Conservation (phyloP, 306 rosid species). For the Adenanthera pavonina region DNA sequence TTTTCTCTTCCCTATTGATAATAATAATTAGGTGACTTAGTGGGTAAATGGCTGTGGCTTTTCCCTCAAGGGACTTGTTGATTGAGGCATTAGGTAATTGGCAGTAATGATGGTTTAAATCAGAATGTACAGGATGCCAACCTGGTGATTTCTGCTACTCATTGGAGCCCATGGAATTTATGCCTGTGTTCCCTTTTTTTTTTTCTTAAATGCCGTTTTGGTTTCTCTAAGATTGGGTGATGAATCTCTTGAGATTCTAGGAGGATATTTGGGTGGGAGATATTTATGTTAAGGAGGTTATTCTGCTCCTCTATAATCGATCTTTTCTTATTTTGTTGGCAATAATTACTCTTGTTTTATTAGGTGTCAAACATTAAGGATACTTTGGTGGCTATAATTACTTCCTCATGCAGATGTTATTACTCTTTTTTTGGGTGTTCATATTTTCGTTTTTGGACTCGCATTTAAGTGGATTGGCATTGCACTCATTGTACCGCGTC, state of each 20-base stretch:
- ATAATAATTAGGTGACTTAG: neutral
- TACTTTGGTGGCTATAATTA: neutral
- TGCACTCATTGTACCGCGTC: neutral
- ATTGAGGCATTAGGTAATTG: neutral
- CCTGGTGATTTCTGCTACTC: neutral
- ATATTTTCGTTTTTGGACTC: neutral
- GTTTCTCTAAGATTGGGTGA: neutral
- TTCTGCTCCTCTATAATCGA: neutral
- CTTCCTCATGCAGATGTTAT: neutral
- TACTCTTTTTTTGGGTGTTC: neutral
- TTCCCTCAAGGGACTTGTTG: neutral
- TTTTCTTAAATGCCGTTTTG: neutral
- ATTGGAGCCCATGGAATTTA: neutral
- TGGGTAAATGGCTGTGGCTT: neutral
- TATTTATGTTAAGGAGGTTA: neutral
- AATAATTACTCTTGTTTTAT: no score
- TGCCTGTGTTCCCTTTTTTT: no score
- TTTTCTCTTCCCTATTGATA: neutral
- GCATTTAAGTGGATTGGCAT: neutral
- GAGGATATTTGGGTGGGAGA: neutral
- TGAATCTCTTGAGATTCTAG: neutral
- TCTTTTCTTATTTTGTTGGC: neutral
- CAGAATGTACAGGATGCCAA: neutral
- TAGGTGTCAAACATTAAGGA: neutral
- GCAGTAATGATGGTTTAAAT: neutral